A percentile compares a stretch with the other conserved stretches of the same genome.
Evolutionary conservation across 495 filamentous ascomycete species (phyloP).

Genomic region (Penicillium waksmanii): DNA sequence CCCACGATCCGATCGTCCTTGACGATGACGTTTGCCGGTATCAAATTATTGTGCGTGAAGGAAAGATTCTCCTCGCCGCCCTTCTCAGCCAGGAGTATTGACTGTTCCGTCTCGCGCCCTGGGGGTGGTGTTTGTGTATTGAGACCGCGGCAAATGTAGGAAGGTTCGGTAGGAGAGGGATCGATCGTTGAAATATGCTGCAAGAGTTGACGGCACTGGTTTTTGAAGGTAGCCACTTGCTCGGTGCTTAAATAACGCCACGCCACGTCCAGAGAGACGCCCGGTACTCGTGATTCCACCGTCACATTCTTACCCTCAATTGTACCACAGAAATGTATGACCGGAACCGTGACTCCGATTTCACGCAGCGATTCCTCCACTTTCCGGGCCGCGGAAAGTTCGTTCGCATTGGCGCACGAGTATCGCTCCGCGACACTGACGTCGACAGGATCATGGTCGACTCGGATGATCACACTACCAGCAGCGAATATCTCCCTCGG

Average conservation of each 20-base stretch:
- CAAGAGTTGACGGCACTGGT: conserved; percentile 41
- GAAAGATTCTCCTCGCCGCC: conserved; percentile 30
- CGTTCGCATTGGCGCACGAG: conserved; percentile 64
- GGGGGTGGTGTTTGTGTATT: conserved; percentile 37
- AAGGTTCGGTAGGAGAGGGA: conserved; percentile 31
- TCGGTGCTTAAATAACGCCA: conserved; percentile 43
- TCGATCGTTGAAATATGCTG: conserved; percentile 35
- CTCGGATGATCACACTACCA: conserved; percentile 44
- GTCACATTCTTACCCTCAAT: conserved; percentile 47
- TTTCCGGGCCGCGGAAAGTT: conserved; percentile 43
- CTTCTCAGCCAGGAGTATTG: conserved; percentile 38
- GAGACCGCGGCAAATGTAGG: conserved; percentile 43
- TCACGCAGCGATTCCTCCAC: conserved; percentile 40
- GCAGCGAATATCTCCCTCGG: conserved; percentile 42
- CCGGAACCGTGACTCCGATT: conserved; percentile 41
- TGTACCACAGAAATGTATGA: conserved; percentile 44
- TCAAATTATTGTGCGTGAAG: conserved; percentile 45
- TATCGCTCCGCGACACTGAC: conserved; percentile 35
- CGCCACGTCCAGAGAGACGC: conserved; percentile 48
- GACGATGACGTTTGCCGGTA: conserved; percentile 44
- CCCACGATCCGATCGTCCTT: conserved; percentile 44
- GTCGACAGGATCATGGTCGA: conserved; percentile 36
- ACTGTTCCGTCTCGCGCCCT: conserved; percentile 30
- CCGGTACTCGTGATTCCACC: conserved; percentile 47
- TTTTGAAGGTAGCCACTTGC: conserved; percentile 39